Base-by-base conservation (phyloP, 1,284 basidiomycete genomes). In the Trichosporon inkin region DNA sequence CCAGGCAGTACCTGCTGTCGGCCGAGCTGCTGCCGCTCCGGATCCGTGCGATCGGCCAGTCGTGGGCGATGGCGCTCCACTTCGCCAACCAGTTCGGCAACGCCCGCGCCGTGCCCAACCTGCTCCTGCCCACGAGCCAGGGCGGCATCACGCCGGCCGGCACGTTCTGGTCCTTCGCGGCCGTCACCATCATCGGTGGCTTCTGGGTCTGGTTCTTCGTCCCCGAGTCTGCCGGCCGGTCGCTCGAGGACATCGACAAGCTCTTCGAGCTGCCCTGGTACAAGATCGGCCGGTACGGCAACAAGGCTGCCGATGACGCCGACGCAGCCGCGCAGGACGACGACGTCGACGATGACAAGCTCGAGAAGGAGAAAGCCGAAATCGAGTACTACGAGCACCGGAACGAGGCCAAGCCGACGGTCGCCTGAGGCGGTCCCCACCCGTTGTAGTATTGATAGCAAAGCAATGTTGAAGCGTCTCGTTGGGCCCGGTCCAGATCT, bases 121-220 rank as follows among this genome's bases (percentile, higher is more conserved):
- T 60, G 10, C 49, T 60, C 20, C 53, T 55, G 10, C 58, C 58
- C 6, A 19, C 40, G 6, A 10, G 4, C 28, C 19, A 41, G 17
- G 44, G 49, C 32, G 58, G 58, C 11, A 60, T 60, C 54, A 60
- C 58, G 16, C 58, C 58, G 6, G 54, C 44, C 44, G 71, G 71
- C 14, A 64, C 69, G 1, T 71, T 70, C 53, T 53, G 67, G 58
- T 72, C 70, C 57, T 70, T 70, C 53, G 68, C 57, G 4, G 54
- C 39, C 20, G 64, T 68, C 19, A 58, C 68, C 34, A 35, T 63
- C 44, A 44, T 69, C 16, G 62, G 63, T 2, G 58, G 60, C 24
- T 6, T 64, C 14, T 70, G 61, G 59, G 56, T 64, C 11, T 72
- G 55, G 53, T 68, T 69, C 64, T 60, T 68, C 54, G 60, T 66